Evolutionary conservation across 2,329 filamentous ascomycete species (phyloP), one percentile per base, ranked within the genome.

Genomic region (Lasiodiplodia sp.): DNA sequence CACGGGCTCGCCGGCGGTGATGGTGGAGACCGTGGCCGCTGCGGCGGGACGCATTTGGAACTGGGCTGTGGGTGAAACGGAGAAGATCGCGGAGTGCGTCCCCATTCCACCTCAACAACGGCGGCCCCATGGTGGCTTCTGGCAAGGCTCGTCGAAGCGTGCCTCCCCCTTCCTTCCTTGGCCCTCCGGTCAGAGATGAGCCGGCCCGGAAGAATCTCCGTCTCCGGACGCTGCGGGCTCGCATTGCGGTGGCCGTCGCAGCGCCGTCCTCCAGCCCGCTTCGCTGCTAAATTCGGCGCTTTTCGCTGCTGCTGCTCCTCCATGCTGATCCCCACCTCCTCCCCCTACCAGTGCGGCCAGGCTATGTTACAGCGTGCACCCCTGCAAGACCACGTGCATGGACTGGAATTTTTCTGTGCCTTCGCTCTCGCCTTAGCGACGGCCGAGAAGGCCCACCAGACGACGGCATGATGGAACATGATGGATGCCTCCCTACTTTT

Each of bases 1-100:
- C 58, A 34, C 58, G 58, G 58, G 40, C 58, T 63, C 58, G 40
- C 58, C 58, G 58, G 58, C 58, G 40, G 58, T 63, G 57, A 60
- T 60, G 58, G 58, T 63, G 58, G 58, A 47, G 34, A 49, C 58
- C 21, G 38, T 7, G 37, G 57, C 21, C 57, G 57, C 57, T 51
- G 58, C 58, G 34, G 38, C 47, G 25, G 25, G 23, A 63, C 58
- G 58, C 58, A 49, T 63, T 63, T 16, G 58, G 58, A 34, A 23
- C 40, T 49, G 58, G 58, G 21, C 58, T 49, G 58, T 63, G 58
- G 58, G 40, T 63, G 58, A 63, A 62, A 63, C 58, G 40, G 6
- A 63, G 58, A 49, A 63, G 58, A 49, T 51, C 40, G 47, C 58
- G 40, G 58, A 47, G 40, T 25, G 23, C 28, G 38, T n/a, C n/a